Base-by-base conservation (phyloP, 768 basidiomycete species). In the Coprinopsis strossmayeri region DNA sequence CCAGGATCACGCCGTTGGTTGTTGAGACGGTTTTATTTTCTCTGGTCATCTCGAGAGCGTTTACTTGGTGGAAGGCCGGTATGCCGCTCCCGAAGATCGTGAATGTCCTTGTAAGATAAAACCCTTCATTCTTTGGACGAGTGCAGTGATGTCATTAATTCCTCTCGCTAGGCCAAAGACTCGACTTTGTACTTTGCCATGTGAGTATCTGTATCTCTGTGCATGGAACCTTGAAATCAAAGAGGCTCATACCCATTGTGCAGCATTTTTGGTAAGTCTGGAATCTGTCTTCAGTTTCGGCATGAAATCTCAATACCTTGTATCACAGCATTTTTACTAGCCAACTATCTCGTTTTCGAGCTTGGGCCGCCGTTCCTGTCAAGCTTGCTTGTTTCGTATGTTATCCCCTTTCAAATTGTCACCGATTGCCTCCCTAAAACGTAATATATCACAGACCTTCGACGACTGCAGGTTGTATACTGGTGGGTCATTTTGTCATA, bases 331-430 rank as follows among this genome's bases (percentile, higher is more conserved):
- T 40, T 64, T 21, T 51, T 64, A 3, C 51, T 62, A 11, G 53
- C 59, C 15, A 64, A 59, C 34, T 62, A 50, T 28, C 48, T 61
- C 18, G 46, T 62, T 4, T 62, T 64, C 45, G 46, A 59, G 50
- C 49, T 61, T 25, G 63, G 59, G 1, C 60, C 61, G 24, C 57
- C 59, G 3, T 60, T 59, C 48, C 45, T 64, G n/a, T 59, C 63
- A 25, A 59, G 59, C 50, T 56, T 64, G n/a, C 57, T 64, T 3
- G 63, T 62, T 34, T 62, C 63, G 57, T 59, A 24, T 12, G 60
- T 58, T 18, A 17, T 30, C 7, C 32, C 21, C 7, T 32, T 32
- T 15, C 30, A 7, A 32, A 7, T 32, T 32, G 15, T 15, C 15
- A 7, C 30, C 7, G 7, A 32, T 15, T 7, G 15, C 2, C 3